Base-by-base conservation (phyloP, 257 asterid species). In the Gentiana straminea region DNA sequence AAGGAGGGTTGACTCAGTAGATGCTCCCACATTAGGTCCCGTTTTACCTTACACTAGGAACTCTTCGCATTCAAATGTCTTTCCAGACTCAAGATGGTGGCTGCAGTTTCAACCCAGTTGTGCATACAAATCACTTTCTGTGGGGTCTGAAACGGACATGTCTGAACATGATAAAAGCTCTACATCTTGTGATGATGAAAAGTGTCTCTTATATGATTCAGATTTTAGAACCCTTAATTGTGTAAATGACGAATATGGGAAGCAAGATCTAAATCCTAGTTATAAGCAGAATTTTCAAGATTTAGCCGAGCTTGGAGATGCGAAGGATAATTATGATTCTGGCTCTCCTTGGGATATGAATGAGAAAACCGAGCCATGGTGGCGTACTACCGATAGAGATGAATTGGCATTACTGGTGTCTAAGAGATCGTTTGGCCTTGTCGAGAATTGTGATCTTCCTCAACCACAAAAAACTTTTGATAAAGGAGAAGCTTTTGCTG, bases 371-470 rank as follows among this genome's bases (percentile, higher is more conserved):
- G 70, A 60, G 52, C 96, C 94, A 1, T 86, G 97, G 97, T 90
- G 95, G 97, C 76, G 91, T 68, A 86, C 80, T 5, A 80, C 86
- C 11, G 94, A 84, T 63, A 73, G 71, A 55, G 85, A 83, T 69
- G 97, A 90, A 61, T 63, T 90, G 78, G 90, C 94, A 65, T 70
- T 75, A 3, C 62, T 90, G 60, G 89, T 86, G 57, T 75, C 94
- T 2, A 73, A 64, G 65, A 74, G 83, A 47, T 86, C 94, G 44
- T 71, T 70, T 52, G 79, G 69, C 55, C 70, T 59, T 69, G 56
- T 90, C n/a, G 90, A 84, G 73, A 90, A 81, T 54, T 82, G 94
- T 73, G 97, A 90, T 77, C 93, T 86, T 77, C 96, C 95, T 55
- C 70, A 62, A 62, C 94, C 94, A 69, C 90, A 67, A 73, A 73